Conservation (phyloP, 768 basidiomycete species). For the Calocybe cyanea region DNA sequence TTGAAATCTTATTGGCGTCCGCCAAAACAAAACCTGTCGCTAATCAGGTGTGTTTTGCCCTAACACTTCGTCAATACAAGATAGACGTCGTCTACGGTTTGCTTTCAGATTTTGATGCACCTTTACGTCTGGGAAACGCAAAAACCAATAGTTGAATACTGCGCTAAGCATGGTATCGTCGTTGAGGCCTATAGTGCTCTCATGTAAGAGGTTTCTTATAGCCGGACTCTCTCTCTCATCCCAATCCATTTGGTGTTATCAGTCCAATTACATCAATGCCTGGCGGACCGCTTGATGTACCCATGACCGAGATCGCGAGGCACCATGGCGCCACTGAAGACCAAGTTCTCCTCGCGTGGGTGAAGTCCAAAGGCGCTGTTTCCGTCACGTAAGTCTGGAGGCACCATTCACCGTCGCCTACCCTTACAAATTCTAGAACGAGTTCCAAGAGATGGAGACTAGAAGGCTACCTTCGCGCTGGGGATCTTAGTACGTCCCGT, state of each 20-base stretch:
- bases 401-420: neutral
- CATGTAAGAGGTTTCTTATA: constrained; percentile 35
- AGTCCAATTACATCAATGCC: constrained; percentile 59
- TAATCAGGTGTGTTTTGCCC: constrained; percentile 62
- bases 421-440: constrained; percentile 32
- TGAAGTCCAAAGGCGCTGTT: constrained; percentile 63
- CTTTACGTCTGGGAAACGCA: constrained; percentile 63
- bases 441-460: constrained; percentile 65
- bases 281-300: constrained; percentile 63
- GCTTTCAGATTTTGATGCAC: constrained; percentile 58
- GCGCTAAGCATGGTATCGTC: constrained; percentile 53
- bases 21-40: constrained; percentile 62
- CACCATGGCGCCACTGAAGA: constrained; percentile 51
- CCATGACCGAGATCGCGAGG: constrained; percentile 49
- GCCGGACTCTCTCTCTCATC: no score
- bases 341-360: constrained; percentile 72
- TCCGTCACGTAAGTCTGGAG: constrained; percentile 48
- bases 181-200: constrained; percentile 73
- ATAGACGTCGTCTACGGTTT: neutral
- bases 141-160: constrained; percentile 53
- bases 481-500: constrained; percentile 51
- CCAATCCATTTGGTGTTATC: neutral
- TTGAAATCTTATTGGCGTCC: constrained; percentile 50
- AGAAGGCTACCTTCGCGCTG: constrained; percentile 64
- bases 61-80: neutral